These are phyloP conservation scores for Pisolithus sp. DNA, from an alignment of 768 basidiomycete genomes.

Conservation along the genomic window DNA sequence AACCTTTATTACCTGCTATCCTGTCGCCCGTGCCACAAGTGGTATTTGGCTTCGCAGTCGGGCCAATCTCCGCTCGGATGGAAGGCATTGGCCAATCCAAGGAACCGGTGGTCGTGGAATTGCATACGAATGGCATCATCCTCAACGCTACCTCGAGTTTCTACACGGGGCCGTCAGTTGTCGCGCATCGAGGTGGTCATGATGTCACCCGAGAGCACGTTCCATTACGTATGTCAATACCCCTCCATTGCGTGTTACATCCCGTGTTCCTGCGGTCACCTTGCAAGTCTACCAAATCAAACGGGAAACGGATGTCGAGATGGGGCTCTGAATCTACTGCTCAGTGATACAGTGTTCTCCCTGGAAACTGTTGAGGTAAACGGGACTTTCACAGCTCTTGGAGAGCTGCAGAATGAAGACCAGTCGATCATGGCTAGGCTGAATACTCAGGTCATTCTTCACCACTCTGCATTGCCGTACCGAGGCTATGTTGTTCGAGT, in stretches of 20 bases:
- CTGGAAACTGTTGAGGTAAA: slow-evolving; percentile 49
- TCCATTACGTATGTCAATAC: slow-evolving; percentile 40
- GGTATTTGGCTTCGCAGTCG: slow-evolving; percentile 41
- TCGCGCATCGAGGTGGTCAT: slow-evolving; percentile 8
- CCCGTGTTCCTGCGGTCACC: slow-evolving; percentile 52
- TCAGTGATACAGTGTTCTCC: slow-evolving; percentile 48
- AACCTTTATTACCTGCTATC: slow-evolving; percentile 23
- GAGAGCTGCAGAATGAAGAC: slow-evolving; percentile 43
- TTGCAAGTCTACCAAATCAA: slow-evolving; percentile 23
- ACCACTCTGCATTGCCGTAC: slow-evolving; percentile 43
- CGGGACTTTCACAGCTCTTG: slow-evolving; percentile 41
- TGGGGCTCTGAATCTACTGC: slow-evolving; percentile 33
- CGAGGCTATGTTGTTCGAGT: slow-evolving; percentile 56
- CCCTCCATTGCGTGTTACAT: slow-evolving; percentile 37
- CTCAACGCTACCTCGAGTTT: slow-evolving; percentile 40
- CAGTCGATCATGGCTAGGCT: slow-evolving; percentile 34
- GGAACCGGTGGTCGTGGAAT: slow-evolving; percentile 47
- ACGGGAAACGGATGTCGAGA: slow-evolving; percentile 23
- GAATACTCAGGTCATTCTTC: slow-evolving; percentile 36
- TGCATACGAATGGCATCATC: slow-evolving; percentile 49
- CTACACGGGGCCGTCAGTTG: slow-evolving; percentile 17
- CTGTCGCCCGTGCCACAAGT: slow-evolving; percentile 45
- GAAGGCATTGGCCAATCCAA: slow-evolving; percentile 36
- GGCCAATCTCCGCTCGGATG: slow-evolving; percentile 44
- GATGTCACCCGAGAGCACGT: slow-evolving; percentile 30